Base-by-base conservation (phyloP, 306 rosid genomes). In the Coriaria nepalensis region DNA sequence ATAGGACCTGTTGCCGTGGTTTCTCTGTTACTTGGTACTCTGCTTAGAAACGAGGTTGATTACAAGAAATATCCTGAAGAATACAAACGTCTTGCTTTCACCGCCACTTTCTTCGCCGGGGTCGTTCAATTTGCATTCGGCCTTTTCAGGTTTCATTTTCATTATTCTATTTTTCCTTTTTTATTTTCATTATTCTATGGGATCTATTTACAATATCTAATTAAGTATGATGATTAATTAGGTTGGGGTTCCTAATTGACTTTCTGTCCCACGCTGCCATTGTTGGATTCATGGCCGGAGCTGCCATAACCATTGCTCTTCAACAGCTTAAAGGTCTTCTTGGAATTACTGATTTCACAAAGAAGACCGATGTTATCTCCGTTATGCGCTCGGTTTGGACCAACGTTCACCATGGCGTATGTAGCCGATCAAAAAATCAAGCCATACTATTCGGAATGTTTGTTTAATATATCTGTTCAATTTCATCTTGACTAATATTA, bases 241-340 rank as follows among this genome's bases (percentile, higher is more conserved):
- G 96, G 61, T 68, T 88, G 46, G 97, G 97, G 52, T 84, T 88
- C 80, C 60, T 88, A 70, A 71, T 81, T 46, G 97, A 88, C 49
- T 88, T 78, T 60, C 73, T 88, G 8, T 88, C 95, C 43, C 95
- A 81, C 39, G 97, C 95, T 57, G 88, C 93, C 37, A 81, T 88
- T 47, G 81, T 84, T 51, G 95, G 97, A 14, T 88, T 88, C 74
- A 84, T 88, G 95, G 87, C 60, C 15, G 97, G 97, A 50, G 90
- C 97, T 13, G 82, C 97, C 49, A 53, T 88, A 45, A 88, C 90
- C 38, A 88, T 88, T 60, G 55, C 74, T 65, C 78, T 88, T 44
- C 97, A 88, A 45, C 97, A 88, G 56, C 95, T 88, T 6, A 88
- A 84, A 56, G 97, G 95, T 56, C 62, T 88, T 4, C 68, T 88